Evolutionary conservation across 23 red algal genomes (phyloP).

Genomic region (Cyanidium caldarium): DNA sequence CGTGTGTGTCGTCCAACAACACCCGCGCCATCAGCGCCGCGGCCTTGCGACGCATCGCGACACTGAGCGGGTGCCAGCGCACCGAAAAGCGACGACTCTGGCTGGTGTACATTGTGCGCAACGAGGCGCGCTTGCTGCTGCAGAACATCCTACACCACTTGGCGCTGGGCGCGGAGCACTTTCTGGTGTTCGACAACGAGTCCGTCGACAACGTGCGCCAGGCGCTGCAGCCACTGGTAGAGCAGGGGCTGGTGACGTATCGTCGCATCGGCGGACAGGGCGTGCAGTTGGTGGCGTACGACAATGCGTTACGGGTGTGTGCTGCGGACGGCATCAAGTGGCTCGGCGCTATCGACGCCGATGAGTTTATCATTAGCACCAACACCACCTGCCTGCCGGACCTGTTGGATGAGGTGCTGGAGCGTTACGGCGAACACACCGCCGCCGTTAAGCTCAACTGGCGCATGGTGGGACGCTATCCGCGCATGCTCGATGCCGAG

Average conservation of each 20-base stretch:
- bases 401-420: neutral
- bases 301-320: neutral
- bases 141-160: constrained; percentile 3
- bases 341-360: constrained; percentile 1
- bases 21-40: no score
- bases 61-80: no score
- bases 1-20: no score
- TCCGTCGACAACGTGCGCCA: neutral
- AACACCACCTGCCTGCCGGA: neutral
- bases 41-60: no score
- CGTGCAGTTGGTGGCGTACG: constrained; percentile 5
- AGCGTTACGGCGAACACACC: neutral
- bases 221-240: neutral
- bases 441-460: neutral
- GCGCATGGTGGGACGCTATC: neutral
- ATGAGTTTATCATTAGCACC: neutral
- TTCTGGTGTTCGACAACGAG: constrained; percentile 4
- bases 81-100: neutral
- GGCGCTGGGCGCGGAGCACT: neutral
- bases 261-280: neutral
- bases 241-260: neutral
- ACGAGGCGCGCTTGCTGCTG: neutral
- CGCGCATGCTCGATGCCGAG: neutral
- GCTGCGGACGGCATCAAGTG: neutral
- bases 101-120: neutral